A percentile compares a stretch with the other conserved stretches of the same genome.
These are phyloP conservation scores for Multifurca ochricompacta DNA, from an alignment of 768 basidiomycete genomes.

Conservation along the genomic window DNA sequence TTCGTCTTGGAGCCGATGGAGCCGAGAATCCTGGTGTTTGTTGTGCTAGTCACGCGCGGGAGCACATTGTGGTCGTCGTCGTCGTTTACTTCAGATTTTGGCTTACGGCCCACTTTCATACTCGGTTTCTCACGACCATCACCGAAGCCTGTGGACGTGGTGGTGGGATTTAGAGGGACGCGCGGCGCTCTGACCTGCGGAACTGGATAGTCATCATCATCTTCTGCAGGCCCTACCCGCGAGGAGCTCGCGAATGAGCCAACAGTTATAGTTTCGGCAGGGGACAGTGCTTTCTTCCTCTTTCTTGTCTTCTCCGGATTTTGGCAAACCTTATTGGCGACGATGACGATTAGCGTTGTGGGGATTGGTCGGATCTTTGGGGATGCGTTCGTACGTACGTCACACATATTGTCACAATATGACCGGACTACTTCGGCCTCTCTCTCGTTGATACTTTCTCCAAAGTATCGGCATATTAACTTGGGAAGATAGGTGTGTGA, in stretches of 20 bases:
- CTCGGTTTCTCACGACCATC: neutral
- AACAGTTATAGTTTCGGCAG: conserved; percentile 30
- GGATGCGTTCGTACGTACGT: conserved; percentile 42
- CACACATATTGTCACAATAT: conserved; percentile 75
- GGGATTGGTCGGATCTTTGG: no score
- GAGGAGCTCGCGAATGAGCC: conserved; percentile 18
- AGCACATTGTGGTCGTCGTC: neutral
- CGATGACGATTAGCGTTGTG: neutral
- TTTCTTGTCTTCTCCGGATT: conserved; percentile 57
- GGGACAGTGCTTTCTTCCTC: conserved; percentile 44
- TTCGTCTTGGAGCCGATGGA: conserved; percentile 13
- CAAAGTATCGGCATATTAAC: conserved; percentile 77
- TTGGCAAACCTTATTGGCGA: conserved; percentile 66
- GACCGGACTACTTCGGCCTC: conserved; percentile 37
- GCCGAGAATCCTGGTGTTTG: conserved; percentile 17
- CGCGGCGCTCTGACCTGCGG: neutral
- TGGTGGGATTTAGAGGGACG: neutral
- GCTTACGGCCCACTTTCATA: neutral
- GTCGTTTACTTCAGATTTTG: neutral
- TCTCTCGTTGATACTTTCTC: conserved; percentile 50
- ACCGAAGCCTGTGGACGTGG: neutral
- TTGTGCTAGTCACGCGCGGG: conserved; percentile 12
- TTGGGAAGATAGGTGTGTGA: conserved; percentile 25
- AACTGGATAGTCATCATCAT: conserved; percentile 25
- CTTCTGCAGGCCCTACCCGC: conserved; percentile 22